These are phyloP conservation scores for Diaporthe humulicola DNA, from an alignment of 2,329 filamentous ascomycete species.

Conservation along the genomic window DNA sequence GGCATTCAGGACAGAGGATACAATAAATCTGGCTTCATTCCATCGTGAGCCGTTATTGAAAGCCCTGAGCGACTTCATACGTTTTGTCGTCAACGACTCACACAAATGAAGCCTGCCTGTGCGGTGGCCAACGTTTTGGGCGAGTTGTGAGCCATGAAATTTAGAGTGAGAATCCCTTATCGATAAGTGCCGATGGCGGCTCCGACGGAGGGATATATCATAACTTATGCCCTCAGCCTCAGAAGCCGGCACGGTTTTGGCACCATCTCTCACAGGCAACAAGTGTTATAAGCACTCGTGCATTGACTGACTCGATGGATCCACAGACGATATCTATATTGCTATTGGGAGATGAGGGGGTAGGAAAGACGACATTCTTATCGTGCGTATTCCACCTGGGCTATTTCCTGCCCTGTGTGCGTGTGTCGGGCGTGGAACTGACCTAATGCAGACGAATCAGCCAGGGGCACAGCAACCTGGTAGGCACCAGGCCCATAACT, in stretches of 20 bases:
- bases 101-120: conserved; percentile 16
- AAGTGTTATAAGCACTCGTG: background rate
- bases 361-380: conserved; percentile 73
- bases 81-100: conserved; percentile 13
- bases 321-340: conserved; percentile 64
- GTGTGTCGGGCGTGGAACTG: conserved; percentile 32
- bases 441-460: conserved; percentile 63
- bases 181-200: conserved; percentile 37
- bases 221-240: background rate
- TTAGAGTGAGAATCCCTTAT: conserved; percentile 41
- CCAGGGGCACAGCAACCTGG: conserved; percentile 50
- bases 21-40: conserved; percentile 23
- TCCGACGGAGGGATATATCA: conserved; percentile 15
- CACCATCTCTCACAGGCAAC: background rate
- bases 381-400: conserved; percentile 60
- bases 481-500: conserved; percentile 55
- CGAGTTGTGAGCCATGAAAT: conserved; percentile 25
- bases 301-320: conserved; percentile 57
- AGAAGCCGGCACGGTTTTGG: background rate
- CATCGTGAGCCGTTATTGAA: conserved; percentile 22
- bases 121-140: background rate
- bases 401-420: conserved; percentile 24
- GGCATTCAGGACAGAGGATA: background rate
- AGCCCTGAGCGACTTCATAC: conserved; percentile 32
- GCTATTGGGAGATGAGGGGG: conserved; percentile 69